Conservation (phyloP, 2,329 filamentous ascomycete genomes). For the Botrytis byssoidea region DNA sequence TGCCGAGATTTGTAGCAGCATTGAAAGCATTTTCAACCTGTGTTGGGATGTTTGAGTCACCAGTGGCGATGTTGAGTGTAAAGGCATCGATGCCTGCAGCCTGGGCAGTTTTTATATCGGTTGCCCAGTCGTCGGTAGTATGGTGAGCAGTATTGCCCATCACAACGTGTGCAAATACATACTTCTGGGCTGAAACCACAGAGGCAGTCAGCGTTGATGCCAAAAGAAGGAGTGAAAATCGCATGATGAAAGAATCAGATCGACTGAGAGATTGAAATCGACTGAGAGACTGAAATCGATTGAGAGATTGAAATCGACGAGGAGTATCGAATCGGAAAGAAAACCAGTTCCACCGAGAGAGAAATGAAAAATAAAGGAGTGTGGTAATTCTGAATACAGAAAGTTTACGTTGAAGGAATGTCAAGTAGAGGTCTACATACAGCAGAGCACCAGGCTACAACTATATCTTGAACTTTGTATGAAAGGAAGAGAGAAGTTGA, state of each 20-base stretch:
- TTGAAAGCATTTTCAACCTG: slow-evolving; percentile 41
- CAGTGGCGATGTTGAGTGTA: slow-evolving; percentile 39
- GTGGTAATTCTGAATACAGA: slow-evolving; percentile 16
- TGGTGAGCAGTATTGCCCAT: slow-evolving; percentile 40
- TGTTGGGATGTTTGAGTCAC: slow-evolving; percentile 37
- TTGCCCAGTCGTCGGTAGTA: slow-evolving; percentile 35
- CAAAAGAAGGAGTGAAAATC: slow-evolving; percentile 21
- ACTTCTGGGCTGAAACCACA: slow-evolving; percentile 28
- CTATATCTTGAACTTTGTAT: background rate
- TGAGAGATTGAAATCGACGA: background rate
- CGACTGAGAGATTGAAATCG: background rate
- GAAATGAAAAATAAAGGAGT: slow-evolving; percentile 11
- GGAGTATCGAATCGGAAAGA: background rate
- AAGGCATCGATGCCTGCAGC: slow-evolving; percentile 43
- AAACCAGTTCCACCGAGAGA: slow-evolving; percentile 9
- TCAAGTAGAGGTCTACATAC: slow-evolving; percentile 2
- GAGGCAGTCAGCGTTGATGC: slow-evolving; percentile 20
- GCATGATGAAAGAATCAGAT: slow-evolving; percentile 11
- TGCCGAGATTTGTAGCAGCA: slow-evolving; percentile 34
- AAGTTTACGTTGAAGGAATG: background rate
- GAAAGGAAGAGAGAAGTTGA: slow-evolving; percentile 4
- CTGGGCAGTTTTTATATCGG: slow-evolving; percentile 39
- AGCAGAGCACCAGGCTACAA: slow-evolving; percentile 17
- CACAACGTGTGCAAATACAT: slow-evolving; percentile 37
- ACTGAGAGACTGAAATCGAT: background rate